Evolutionary conservation across 257 asterid genomes (phyloP).

Genomic region (Cruciata laevipes): DNA sequence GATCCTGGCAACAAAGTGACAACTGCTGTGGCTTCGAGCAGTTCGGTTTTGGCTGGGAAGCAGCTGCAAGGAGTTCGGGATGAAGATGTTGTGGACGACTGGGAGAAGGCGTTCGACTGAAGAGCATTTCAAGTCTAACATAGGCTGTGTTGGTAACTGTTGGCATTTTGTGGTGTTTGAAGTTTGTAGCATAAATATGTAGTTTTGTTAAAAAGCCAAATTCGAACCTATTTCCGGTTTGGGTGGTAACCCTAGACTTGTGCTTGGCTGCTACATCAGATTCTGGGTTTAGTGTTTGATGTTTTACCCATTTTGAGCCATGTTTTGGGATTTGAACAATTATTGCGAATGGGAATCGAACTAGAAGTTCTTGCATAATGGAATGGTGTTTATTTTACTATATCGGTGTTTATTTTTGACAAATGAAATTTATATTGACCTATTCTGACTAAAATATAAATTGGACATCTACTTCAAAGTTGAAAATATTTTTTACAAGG

Average conservation of each 20-base stretch:
- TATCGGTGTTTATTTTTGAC: too few species aligned
- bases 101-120: constrained; percentile 86
- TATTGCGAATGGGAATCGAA: too few species aligned
- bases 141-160: neutral
- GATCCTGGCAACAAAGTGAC: constrained; percentile 24
- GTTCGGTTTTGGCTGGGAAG: constrained; percentile 17
- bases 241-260: neutral
- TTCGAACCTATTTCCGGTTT: neutral
- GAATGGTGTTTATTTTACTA: too few species aligned
- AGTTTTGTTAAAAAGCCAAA: neutral
- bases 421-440: too few species aligned
- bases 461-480: too few species aligned
- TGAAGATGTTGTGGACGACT: constrained; percentile 65
- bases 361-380: neutral
- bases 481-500: too few species aligned
- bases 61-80: constrained; percentile 21
- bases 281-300: neutral
- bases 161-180: neutral
- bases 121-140: neutral
- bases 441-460: too few species aligned
- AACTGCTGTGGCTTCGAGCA: constrained; percentile 17
- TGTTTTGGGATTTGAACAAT: neutral
- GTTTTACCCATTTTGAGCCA: neutral
- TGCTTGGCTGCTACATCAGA: neutral
- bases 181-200: neutral